These are phyloP conservation scores for Pterocarpus santalinus DNA, from an alignment of 306 rosid genomes.

Conservation along the genomic window DNA sequence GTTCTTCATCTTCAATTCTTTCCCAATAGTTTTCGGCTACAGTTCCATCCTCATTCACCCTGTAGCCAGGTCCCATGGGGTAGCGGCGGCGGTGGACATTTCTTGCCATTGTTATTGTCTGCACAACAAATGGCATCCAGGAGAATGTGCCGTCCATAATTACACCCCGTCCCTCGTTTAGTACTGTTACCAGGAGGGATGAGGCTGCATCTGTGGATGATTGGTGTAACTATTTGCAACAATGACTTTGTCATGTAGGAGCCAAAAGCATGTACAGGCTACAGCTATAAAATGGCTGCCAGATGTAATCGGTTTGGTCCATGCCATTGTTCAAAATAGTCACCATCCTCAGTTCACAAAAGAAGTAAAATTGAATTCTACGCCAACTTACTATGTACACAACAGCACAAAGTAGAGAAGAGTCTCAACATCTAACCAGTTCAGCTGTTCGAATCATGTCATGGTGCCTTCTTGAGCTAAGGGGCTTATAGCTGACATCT, in stretches of 20 bases:
- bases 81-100: conserved; percentile 95
- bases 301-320: not conserved
- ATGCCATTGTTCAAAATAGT: not conserved
- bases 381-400: not conserved
- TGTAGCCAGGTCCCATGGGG: conserved; percentile 91
- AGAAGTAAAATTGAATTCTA: not conserved
- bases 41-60: conserved; percentile 66
- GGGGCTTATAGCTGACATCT: conserved; percentile 91
- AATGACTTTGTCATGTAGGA: conserved; percentile 21
- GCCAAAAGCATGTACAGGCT: conserved; percentile 13
- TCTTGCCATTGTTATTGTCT: conserved; percentile 92
- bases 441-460: conserved; percentile 97
- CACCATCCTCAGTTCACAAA: not conserved
- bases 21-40: conserved; percentile 86
- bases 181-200: conserved; percentile 92
- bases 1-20: conserved; percentile 71
- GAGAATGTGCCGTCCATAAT: conserved; percentile 99
- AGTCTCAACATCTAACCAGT: conserved; percentile 63
- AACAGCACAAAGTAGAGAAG: conserved; percentile 27
- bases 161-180: conserved; percentile 92
- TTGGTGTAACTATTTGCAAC: conserved; percentile 81
- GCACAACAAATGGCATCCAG: conserved; percentile 96
- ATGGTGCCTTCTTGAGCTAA: conserved; percentile 87
- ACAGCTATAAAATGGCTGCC: not conserved
- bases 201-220: conserved; percentile 99